Base-by-base conservation (phyloP, 163 green algal species). In the Volvox carteri region DNA sequence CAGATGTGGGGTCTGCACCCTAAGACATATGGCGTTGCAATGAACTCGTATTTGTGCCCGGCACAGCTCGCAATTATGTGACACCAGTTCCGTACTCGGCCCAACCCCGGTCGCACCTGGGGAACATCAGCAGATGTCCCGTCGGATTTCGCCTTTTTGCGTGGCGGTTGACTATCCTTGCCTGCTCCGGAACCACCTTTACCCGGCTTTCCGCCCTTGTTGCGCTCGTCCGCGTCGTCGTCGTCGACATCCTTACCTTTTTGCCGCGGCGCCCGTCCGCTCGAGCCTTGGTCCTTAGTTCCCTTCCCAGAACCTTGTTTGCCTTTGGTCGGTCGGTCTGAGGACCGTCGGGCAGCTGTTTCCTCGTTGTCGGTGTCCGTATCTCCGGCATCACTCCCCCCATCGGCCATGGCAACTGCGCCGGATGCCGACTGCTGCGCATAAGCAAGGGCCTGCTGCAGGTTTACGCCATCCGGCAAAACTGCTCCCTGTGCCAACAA, bases 171-270 rank as follows among this genome's bases (percentile, higher is more conserved):
- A 1, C 16, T 25, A 21, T 86, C 78, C 28, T 86, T 86, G 8
- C 5, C 58, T 0, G 58, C 28, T 75, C 52, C 56, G 41, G 39
- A 33, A 33, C 77, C 77, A 41, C 77, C 58, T 62, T 86, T 86
- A 12, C 78, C 78, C 4, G 39, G 33, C 58, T 86, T 86, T 28
- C 78, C 78, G n/a, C 78, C 39, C 41, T 86, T 86, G 3, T 23
- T 1, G 23, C 58, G 56, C 7, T 86, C 78, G 23, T 75, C 78
- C 8, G 56, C 78, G 28, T 76, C 78, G n/a, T 86, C 78, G 2
- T 86, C 78, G 11, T 86, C 78, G 39, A 28, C 58, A 48, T 84
- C 75, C 50, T 84, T 84, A 30, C 48, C 54, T 52, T 85, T 85
- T 28, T 74, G 52, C 35, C 77, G 52, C 21, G 77, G 39, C 2